Conservation (phyloP, 331 rosid species). For the Prunus yedoensis region DNA sequence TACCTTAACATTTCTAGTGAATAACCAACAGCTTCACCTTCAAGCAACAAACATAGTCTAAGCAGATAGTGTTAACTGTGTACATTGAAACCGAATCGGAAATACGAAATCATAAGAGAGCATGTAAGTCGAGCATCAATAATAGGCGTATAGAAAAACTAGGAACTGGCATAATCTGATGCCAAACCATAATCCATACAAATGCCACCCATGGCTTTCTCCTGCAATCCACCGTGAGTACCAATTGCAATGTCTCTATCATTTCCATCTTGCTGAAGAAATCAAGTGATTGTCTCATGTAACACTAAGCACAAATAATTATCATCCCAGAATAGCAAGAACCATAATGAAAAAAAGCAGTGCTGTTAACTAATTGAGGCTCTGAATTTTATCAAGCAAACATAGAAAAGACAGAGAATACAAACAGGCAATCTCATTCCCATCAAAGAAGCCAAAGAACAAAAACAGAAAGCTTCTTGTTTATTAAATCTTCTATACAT, state of each 20-base stretch:
- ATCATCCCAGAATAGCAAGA: not conserved
- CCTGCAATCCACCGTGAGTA: not conserved
- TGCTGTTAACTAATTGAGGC: not conserved
- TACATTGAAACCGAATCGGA: not conserved
- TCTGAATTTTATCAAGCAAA: not conserved
- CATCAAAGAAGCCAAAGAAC: not conserved
- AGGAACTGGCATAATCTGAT: not conserved
- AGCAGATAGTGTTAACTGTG: not conserved
- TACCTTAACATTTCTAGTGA: too few species aligned
- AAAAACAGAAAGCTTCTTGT: not conserved
- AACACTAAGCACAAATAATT: not conserved
- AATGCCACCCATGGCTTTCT: not conserved
- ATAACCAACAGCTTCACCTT: too few species aligned
- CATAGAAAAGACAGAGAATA: not conserved
- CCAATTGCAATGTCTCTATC: not conserved
- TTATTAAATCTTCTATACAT: constrained; percentile 10
- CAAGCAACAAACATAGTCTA: not conserved
- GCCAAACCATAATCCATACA: not conserved
- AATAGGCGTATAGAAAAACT: not conserved
- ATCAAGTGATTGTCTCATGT: not conserved
- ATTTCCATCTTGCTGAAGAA: not conserved
- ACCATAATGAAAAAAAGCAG: not conserved
- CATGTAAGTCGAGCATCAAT: not conserved
- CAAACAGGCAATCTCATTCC: constrained; percentile 8
- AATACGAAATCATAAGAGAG: not conserved